Conservation (phyloP, 2,329 filamentous ascomycete genomes). For the Sphaceloma murrayae region DNA sequence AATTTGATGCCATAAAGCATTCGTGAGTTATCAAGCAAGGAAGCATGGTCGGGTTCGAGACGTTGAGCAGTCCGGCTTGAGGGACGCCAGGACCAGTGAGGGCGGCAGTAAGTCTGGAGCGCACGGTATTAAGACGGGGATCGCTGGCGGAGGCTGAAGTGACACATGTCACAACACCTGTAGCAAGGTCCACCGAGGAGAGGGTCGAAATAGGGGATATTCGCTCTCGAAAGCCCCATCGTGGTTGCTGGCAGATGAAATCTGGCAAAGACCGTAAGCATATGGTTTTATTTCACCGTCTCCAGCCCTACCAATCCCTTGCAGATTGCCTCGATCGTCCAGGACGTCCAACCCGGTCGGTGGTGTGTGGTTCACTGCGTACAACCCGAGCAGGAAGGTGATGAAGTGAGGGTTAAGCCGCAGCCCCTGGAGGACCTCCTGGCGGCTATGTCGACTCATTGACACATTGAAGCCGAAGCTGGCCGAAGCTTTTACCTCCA, state of each 20-base stretch:
- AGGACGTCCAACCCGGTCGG: not conserved
- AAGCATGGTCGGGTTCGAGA: not conserved
- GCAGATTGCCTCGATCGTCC: not conserved
- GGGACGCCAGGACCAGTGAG: not conserved
- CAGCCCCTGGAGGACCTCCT: not conserved
- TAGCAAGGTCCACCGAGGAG: not conserved
- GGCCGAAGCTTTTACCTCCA: not conserved
- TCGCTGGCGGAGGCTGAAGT: not conserved
- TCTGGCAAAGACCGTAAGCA: too few species aligned
- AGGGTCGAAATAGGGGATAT: not conserved
- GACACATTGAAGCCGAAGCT: not conserved
- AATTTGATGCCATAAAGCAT: slow-evolving; percentile 9
- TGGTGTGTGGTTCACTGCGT: not conserved
- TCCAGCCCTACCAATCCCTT: not conserved
- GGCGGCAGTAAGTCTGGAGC: not conserved
- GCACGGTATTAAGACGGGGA: not conserved
- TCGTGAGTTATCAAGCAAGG: not conserved
- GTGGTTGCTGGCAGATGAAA: not conserved
- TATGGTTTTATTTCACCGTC: too few species aligned
- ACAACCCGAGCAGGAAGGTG: not conserved
- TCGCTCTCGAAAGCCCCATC: not conserved
- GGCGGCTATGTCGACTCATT: not conserved
- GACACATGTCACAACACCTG: not conserved
- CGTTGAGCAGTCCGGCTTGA: not conserved
- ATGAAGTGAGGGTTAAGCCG: not conserved